Evolutionary conservation across 2,329 filamentous ascomycete species (phyloP).

Genomic region (Fusarium oxysporum): DNA sequence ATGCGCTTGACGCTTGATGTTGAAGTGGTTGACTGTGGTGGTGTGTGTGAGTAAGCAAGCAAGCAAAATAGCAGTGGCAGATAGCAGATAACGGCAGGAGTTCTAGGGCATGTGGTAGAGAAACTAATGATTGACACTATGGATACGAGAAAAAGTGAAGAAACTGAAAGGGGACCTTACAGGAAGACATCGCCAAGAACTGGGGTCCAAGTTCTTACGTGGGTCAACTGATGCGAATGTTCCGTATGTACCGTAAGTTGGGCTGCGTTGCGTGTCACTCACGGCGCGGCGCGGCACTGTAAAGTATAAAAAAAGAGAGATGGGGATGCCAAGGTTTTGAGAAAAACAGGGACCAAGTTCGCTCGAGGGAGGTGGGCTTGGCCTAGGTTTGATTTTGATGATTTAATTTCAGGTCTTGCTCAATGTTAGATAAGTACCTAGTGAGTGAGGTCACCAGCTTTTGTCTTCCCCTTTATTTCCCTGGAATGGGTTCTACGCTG

Average conservation of each 20-base stretch:
- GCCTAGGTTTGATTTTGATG: conserved; percentile 22
- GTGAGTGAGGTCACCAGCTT: conserved; percentile 27
- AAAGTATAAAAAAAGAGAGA: conserved; percentile 9
- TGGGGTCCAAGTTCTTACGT: conserved; percentile 20
- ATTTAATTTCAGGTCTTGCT: neutral
- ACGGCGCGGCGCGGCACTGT: conserved; percentile 18
- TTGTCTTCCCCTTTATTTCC: conserved; percentile 27
- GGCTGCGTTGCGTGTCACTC: conserved; percentile 14
- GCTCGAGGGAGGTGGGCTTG: conserved; percentile 15
- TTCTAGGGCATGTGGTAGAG: neutral
- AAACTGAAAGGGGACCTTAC: conserved; percentile 33
- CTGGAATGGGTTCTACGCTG: conserved; percentile 4
- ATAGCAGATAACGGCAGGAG: neutral
- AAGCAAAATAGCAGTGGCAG: neutral
- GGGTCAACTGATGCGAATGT: conserved; percentile 12
- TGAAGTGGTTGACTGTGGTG: conserved; percentile 58
- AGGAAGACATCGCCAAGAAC: conserved; percentile 41
- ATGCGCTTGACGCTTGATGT: conserved; percentile 59
- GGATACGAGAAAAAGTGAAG: conserved; percentile 6
- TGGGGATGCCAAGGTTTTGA: conserved; percentile 24
- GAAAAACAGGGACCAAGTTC: conserved; percentile 6
- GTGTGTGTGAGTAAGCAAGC: neutral
- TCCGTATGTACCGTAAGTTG: neutral
- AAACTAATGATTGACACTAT: neutral
- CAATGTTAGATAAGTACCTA: neutral